Base-by-base conservation (phyloP, 768 basidiomycete species). In the Chalciporus pseudorubinellus region DNA sequence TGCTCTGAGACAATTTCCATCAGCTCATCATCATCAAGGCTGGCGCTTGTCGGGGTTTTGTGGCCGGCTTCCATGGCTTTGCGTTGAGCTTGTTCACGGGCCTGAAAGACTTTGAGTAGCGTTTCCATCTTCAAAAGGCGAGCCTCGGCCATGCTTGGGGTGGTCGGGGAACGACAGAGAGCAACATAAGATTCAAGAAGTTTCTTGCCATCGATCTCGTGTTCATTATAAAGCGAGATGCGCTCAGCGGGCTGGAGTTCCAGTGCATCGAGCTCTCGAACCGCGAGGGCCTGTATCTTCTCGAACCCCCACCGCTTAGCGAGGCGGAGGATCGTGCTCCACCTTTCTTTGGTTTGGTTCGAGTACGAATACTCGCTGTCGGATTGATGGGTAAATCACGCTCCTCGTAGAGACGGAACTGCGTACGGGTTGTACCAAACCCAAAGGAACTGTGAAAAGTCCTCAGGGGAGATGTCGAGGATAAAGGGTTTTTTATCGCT, bases 381-480 rank as follows among this genome's bases (percentile, higher is more conserved):
- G 18, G 28, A 53, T 41, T 46, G 18, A n/a, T 7, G 38, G 39
- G 38, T 47, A 8, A 52, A 33, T 21, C 22, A 31, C 34, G 4
- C 31, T 36, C 20, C 22, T 10, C 13, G 10, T 1, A 11, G 8
- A 31, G 29, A 11, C 12, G 29, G 29, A 12, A 13, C 2, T 12
- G 21, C 45, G 36, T 49, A 84, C 84, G 71, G 68, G 18, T 83
- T 78, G 18, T 85, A 86, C 54, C 84, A 82, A 0, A 85, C 75
- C 79, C 79, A 83, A 0, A 83, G 50, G 1, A 86, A 75, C 0
- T 72, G 71, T 0, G 71, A 70, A 39, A 85, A 82, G 0, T 83
- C 81, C 0, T 70, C 63, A 0, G 72, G 61, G 1, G 66, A 67
- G 1, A 74, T 71, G 12, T 74, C 66, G 4, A 86, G 66, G 1